Percentiles rank a stretch among this genome's conserved stretches.
Conservation (phyloP, 1,284 basidiomycete species). For the Cryptococcus floricola region DNA sequence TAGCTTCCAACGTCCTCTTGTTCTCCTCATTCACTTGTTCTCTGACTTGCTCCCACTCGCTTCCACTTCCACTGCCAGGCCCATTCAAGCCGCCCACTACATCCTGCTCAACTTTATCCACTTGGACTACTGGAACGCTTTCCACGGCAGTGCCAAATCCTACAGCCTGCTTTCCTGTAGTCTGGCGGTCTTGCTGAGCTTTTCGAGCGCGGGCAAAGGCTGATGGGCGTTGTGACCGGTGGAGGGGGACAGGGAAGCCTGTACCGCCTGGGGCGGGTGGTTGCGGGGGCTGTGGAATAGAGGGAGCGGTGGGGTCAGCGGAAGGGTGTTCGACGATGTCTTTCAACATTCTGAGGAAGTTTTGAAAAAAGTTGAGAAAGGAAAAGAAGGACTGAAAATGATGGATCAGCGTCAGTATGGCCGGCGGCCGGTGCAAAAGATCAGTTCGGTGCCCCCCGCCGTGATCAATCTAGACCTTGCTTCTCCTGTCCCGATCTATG, state of each 20-base stretch:
- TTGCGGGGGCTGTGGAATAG: constrained; percentile 4
- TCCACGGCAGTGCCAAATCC: constrained; percentile 11
- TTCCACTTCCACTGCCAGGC: background rate
- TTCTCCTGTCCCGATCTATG: too few relatives aligned
- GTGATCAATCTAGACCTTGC: too few relatives aligned
- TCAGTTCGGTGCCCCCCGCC: background rate
- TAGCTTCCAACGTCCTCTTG: constrained; percentile 54
- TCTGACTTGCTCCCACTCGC: constrained; percentile 11
- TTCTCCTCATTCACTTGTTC: constrained; percentile 48
- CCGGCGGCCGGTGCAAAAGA: background rate
- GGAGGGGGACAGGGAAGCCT: constrained; percentile 16
- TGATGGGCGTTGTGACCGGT: constrained; percentile 18
- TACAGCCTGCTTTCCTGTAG: constrained; percentile 2
- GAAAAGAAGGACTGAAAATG: background rate
- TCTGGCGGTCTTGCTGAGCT: constrained; percentile 6
- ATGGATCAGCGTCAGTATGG: background rate
- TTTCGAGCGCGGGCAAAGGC: constrained; percentile 16
- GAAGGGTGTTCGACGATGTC: constrained; percentile 30
- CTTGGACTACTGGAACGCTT: constrained; percentile 3
- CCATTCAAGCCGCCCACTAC: background rate
- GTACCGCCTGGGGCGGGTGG: constrained; percentile 4
- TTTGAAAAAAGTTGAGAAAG: background rate
- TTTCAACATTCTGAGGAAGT: constrained; percentile 18
- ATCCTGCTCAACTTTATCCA: background rate
- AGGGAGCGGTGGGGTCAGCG: constrained; percentile 3